phyloP scores from a whole-genome alignment of 352 stramenopile species.

The Globisporangium spinosum region DNA sequence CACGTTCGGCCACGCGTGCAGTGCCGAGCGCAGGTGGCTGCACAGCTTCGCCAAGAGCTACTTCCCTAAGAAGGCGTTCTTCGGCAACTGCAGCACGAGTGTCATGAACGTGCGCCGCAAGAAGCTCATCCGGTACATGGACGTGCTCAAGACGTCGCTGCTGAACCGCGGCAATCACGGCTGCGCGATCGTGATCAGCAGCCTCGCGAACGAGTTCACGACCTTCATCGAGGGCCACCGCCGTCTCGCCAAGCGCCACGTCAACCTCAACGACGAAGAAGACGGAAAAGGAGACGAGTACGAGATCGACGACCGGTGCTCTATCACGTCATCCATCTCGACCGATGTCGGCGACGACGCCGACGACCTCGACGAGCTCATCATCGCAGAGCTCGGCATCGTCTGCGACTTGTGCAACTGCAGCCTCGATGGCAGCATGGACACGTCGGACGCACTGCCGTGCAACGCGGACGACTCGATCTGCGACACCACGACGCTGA shows the following conservation, averaged over 20 bases:
- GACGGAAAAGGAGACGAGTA: too few relatives aligned
- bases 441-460: neutral
- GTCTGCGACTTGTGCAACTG: too few relatives aligned
- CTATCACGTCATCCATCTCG: too few relatives aligned
- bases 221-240: slow-evolving; percentile 15
- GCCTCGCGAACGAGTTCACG: slow-evolving; percentile 26
- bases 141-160: slow-evolving; percentile 28
- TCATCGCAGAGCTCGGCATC: too few relatives aligned
- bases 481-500: slow-evolving; percentile 15
- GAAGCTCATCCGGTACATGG: slow-evolving; percentile 27
- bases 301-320: too few relatives aligned
- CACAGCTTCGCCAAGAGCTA: slow-evolving; percentile 58
- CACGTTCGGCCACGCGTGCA: slow-evolving; percentile 52
- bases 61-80: slow-evolving; percentile 45
- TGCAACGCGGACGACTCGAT: too few relatives aligned
- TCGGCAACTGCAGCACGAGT: slow-evolving; percentile 6
- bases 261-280: too few relatives aligned
- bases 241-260: neutral
- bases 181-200: slow-evolving; percentile 26
- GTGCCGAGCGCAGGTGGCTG: slow-evolving; percentile 60
- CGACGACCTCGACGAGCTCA: too few relatives aligned
- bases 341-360: too few relatives aligned
- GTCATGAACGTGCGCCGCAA: slow-evolving; percentile 17
- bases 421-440: too few relatives aligned
- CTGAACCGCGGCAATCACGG: slow-evolving; percentile 36